Percentiles rank a stretch among this genome's conserved stretches.
These are phyloP conservation scores for Tremellales sp. DNA, from an alignment of 1,284 basidiomycete species.

Conservation along the genomic window DNA sequence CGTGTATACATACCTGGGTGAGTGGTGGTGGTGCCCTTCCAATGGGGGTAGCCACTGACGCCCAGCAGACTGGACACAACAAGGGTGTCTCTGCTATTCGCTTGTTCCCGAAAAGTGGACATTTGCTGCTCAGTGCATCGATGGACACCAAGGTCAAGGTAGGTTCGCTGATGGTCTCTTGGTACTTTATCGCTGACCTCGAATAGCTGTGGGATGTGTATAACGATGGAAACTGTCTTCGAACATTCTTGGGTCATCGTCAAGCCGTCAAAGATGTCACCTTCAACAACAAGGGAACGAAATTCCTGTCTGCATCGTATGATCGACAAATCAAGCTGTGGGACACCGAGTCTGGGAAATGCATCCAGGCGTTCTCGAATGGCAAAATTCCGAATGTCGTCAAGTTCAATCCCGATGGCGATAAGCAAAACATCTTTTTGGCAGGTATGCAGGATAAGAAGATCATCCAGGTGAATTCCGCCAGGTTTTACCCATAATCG, in stretches of 20 bases:
- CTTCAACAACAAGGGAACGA: conserved; percentile 87
- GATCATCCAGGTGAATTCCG: conserved; percentile 76
- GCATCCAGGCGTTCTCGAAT: conserved; percentile 90
- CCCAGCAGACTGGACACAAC: conserved; percentile 77
- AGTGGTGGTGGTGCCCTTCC: conserved; percentile 6
- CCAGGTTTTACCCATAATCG: too few relatives aligned
- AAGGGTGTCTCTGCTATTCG: conserved; percentile 92
- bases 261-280: conserved; percentile 95
- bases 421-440: conserved; percentile 94
- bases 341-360: conserved; percentile 96
- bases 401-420: conserved; percentile 90
- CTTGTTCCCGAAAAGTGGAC: conserved; percentile 87
- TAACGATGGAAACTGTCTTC: conserved; percentile 89
- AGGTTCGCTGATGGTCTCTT: conserved; percentile 25
- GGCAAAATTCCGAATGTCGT: conserved; percentile 95
- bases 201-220: conserved; percentile 94
- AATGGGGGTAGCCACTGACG: neutral
- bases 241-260: conserved; percentile 95
- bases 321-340: conserved; percentile 98
- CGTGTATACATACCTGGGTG: conserved; percentile 86
- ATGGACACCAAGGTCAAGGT: conserved; percentile 99
- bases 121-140: conserved; percentile 85
- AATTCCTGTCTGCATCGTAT: conserved; percentile 89
- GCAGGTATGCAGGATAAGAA: conserved; percentile 99
- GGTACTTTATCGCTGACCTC: conserved; percentile 1